Evolutionary conservation across 371 early-diverging fungal genomes (phyloP).

Genomic region (Smittium culicis): DNA sequence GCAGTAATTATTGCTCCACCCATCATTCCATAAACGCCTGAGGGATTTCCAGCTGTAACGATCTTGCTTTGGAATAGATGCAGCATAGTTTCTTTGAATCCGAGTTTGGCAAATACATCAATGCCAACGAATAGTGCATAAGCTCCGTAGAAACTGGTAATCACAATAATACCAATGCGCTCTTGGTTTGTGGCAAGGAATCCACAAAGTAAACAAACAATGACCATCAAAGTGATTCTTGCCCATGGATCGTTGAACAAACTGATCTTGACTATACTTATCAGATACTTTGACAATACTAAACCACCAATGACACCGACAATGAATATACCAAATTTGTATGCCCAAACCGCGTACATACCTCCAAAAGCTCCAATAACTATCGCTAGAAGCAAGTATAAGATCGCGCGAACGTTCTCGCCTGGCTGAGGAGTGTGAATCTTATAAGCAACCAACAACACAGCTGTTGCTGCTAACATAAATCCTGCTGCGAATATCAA

Average conservation of each 20-base stretch:
- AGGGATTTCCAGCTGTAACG: background rate
- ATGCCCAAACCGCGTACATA: constrained; percentile 32
- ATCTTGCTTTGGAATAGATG: too few relatives aligned
- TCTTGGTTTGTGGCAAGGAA: constrained; percentile 38
- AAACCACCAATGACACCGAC: constrained; percentile 50
- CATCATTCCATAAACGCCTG: background rate
- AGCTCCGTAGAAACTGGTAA: constrained; percentile 50
- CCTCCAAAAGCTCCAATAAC: constrained; percentile 43
- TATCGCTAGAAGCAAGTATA: constrained; percentile 39
- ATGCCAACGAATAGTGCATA: constrained; percentile 55
- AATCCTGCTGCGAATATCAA: constrained; percentile 46
- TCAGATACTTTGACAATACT: too few relatives aligned
- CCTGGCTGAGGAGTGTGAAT: constrained; percentile 24
- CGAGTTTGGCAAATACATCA: constrained; percentile 58
- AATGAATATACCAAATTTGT: constrained; percentile 24
- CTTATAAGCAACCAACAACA: constrained; percentile 25
- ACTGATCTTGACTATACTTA: too few relatives aligned
- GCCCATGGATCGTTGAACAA: constrained; percentile 42
- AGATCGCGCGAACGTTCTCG: constrained; percentile 27
- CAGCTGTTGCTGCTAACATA: constrained; percentile 21
- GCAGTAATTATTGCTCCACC: background rate
- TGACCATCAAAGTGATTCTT: background rate
- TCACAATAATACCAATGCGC: constrained; percentile 39
- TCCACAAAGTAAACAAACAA: constrained; percentile 36
- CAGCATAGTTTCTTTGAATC: constrained; percentile 33